phyloP scores from a whole-genome alignment of 257 asterid species.

The Plantago ovata region DNA sequence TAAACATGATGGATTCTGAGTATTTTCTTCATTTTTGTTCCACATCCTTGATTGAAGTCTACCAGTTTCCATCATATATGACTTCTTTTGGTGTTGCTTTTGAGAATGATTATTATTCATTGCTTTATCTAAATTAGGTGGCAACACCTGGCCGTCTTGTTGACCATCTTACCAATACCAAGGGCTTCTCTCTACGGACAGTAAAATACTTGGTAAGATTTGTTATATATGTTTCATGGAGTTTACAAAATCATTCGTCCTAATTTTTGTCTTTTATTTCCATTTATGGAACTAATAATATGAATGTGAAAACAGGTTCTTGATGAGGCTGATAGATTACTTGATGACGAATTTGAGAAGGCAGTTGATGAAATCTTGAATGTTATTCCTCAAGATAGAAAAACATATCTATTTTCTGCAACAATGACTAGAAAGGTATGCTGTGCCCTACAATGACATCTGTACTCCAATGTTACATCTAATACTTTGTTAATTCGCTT shows the following conservation, averaged over 20 bases:
- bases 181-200: constrained; percentile 75
- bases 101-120: not conserved
- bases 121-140: constrained; percentile 42
- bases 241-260: constrained; percentile 7
- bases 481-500: too few relatives aligned
- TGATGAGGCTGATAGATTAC: constrained; percentile 92
- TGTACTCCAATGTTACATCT: too few relatives aligned
- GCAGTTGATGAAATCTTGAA: constrained; percentile 63
- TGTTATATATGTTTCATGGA: constrained; percentile 17
- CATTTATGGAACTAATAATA: too few relatives aligned
- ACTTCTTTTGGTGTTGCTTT: not conserved
- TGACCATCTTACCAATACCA: constrained; percentile 90
- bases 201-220: constrained; percentile 71
- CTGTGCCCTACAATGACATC: too few relatives aligned
- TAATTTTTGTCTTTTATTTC: too few relatives aligned
- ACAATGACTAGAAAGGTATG: constrained; percentile 91
- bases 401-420: constrained; percentile 88
- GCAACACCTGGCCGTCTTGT: constrained; percentile 97
- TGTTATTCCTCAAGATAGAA: constrained; percentile 81
- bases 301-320: constrained; percentile 49
- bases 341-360: constrained; percentile 87
- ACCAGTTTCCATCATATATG: not conserved
- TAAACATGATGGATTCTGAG: too few relatives aligned
- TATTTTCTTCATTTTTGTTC: too few relatives aligned
- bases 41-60: not conserved